A percentile compares a stretch with the other conserved stretches of the same genome.
Conservation (phyloP, 257 asterid genomes). For the Jacaranda copaia region DNA sequence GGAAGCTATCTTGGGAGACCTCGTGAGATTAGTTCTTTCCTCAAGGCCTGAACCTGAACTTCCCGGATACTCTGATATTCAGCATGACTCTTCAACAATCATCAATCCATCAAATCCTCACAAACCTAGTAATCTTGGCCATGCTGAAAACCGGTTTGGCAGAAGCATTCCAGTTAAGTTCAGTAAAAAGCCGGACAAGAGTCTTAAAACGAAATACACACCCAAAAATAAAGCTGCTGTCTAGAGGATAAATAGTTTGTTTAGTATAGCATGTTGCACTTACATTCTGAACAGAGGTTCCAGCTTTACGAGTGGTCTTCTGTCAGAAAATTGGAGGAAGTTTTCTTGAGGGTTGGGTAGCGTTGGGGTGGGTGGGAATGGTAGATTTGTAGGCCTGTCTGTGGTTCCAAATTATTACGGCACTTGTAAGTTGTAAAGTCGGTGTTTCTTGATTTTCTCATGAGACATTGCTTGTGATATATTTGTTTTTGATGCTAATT, state of each 20-base stretch:
- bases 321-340: conserved; percentile 43
- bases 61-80: conserved; percentile 38
- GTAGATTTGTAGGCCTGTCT: conserved; percentile 20
- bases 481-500: conserved; percentile 24
- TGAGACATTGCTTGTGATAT: conserved; percentile 43
- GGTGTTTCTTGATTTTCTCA: conserved; percentile 30
- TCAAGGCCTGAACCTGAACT: conserved; percentile 51
- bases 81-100: conserved; percentile 30
- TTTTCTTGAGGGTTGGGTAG: conserved; percentile 30
- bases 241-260: conserved; percentile 53
- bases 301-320: conserved; percentile 64
- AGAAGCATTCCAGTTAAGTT: conserved; percentile 42
- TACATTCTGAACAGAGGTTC: conserved; percentile 54
- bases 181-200: conserved; percentile 55
- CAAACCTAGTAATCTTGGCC: conserved; percentile 24
- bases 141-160: conserved; percentile 42
- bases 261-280: conserved; percentile 43
- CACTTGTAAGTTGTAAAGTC: conserved; percentile 31
- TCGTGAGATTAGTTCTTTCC: conserved; percentile 64
- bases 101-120: conserved; percentile 42
- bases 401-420: conserved; percentile 24
- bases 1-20: conserved; percentile 77
- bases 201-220: conserved; percentile 58
- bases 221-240: conserved; percentile 62
- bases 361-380: background rate